These are phyloP conservation scores for Theobroma cacao DNA, from an alignment of 345 rosid species.

Conservation along the genomic window DNA sequence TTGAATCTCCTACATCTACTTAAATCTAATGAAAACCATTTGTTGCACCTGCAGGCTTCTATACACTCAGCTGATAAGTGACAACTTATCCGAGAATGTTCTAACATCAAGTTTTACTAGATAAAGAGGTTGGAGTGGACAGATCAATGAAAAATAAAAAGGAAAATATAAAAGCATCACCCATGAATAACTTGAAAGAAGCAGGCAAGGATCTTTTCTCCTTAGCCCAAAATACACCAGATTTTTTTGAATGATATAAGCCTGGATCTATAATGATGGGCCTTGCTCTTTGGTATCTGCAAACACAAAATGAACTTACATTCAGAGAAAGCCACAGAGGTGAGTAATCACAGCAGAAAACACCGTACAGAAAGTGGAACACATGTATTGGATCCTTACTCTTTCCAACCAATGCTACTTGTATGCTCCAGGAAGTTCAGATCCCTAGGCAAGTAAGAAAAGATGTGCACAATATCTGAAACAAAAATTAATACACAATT, in stretches of 20 bases:
- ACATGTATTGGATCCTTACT: conserved; percentile 50
- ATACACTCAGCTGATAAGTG: not conserved
- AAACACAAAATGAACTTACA: conserved; percentile 10
- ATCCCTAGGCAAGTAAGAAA: conserved; percentile 90
- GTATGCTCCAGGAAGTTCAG: conserved; percentile 93
- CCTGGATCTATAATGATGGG: conserved; percentile 91
- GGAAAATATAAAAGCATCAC: conserved; percentile 29
- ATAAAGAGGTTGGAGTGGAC: not conserved
- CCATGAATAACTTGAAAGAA: conserved; percentile 83
- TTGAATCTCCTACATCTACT: not conserved
- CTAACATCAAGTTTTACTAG: not conserved
- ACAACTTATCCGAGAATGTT: not conserved
- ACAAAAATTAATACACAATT: conserved; percentile 21
- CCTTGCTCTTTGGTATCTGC: conserved; percentile 78
- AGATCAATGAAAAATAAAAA: not conserved
- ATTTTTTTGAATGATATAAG: conserved; percentile 79
- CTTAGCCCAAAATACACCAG: conserved; percentile 83
- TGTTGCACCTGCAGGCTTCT: not conserved
- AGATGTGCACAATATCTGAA: conserved; percentile 88
- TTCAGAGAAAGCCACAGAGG: not conserved
- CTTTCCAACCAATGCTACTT: conserved; percentile 92
- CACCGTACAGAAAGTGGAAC: not conserved
- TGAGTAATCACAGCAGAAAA: not conserved
- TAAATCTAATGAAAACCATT: not conserved
- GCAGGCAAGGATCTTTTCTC: conserved; percentile 86